These are phyloP conservation scores for Phialocephala sp. DNA, from an alignment of 2,329 filamentous ascomycete genomes.

Conservation along the genomic window DNA sequence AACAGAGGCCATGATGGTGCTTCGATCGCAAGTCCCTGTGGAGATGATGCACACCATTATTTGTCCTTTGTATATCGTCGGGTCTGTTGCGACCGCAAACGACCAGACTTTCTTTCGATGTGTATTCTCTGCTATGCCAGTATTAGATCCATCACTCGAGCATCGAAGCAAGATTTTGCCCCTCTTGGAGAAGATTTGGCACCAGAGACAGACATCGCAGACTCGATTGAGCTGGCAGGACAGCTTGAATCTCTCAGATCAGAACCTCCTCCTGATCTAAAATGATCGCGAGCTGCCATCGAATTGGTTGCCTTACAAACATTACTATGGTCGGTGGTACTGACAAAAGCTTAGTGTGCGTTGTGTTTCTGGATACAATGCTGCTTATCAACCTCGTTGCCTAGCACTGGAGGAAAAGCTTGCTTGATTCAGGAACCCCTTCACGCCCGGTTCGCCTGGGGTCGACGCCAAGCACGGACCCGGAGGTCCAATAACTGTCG, in stretches of 20 bases:
- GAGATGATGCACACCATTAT: constrained; percentile 34
- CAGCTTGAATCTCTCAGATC: constrained; percentile 13
- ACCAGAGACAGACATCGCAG: constrained; percentile 13
- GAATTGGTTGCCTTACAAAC: background rate
- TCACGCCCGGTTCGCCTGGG: background rate
- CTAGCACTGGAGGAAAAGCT: too few relatives aligned
- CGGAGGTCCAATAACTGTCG: background rate
- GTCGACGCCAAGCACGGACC: background rate
- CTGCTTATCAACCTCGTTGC: background rate
- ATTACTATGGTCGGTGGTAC: background rate
- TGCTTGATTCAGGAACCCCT: background rate
- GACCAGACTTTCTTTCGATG: constrained; percentile 37
- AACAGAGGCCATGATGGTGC: constrained; percentile 31
- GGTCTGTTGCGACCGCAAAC: constrained; percentile 31
- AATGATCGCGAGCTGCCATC: background rate
- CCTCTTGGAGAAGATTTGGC: constrained; percentile 38
- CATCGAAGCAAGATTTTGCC: constrained; percentile 39
- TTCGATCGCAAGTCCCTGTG: constrained; percentile 27
- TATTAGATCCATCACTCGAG: constrained; percentile 36
- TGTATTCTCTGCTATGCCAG: constrained; percentile 33
- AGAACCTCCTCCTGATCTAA: constrained; percentile 34
- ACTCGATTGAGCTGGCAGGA: constrained; percentile 15
- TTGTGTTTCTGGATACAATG: background rate
- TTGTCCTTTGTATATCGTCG: constrained; percentile 38
- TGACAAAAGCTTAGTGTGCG: background rate